Conservation (phyloP, 805 yeast species). For the Saturnispora quitensis region DNA sequence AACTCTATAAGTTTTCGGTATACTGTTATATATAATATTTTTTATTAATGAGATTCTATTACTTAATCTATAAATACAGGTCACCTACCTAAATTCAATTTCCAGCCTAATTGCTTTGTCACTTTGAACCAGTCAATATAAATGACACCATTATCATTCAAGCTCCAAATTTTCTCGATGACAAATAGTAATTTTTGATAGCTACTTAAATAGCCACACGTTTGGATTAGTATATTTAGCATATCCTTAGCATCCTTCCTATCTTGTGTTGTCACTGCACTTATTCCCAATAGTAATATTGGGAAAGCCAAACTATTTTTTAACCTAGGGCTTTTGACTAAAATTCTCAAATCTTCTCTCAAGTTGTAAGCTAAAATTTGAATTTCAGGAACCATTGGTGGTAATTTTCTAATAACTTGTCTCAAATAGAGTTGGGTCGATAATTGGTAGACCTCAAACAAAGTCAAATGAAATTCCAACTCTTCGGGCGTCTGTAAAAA, state of each 20-base stretch:
- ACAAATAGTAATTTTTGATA: slow-evolving; percentile 24
- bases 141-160: slow-evolving; percentile 26
- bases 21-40: not conserved
- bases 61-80: not conserved
- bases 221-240: slow-evolving; percentile 24
- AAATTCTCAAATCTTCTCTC: slow-evolving; percentile 13
- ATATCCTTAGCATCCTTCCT: slow-evolving; percentile 19
- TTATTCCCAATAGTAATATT: slow-evolving; percentile 30
- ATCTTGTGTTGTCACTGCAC: slow-evolving; percentile 21
- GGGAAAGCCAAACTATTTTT: slow-evolving; percentile 31
- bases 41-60: not conserved
- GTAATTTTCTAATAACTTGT: slow-evolving; percentile 19
- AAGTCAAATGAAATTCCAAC: slow-evolving; percentile 24
- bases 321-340: slow-evolving; percentile 11
- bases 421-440: slow-evolving; percentile 21
- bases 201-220: slow-evolving; percentile 25
- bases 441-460: slow-evolving; percentile 29
- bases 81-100: slow-evolving; percentile 20
- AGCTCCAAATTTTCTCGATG: slow-evolving; percentile 29
- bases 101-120: slow-evolving; percentile 32
- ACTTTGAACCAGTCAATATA: slow-evolving; percentile 34
- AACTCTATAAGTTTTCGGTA: not conserved
- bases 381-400: slow-evolving; percentile 23
- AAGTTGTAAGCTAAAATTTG: slow-evolving; percentile 15
- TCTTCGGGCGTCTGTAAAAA: slow-evolving; percentile 18